Conservation (phyloP, 2,329 filamentous ascomycete species). For the Catunica adiposa region DNA sequence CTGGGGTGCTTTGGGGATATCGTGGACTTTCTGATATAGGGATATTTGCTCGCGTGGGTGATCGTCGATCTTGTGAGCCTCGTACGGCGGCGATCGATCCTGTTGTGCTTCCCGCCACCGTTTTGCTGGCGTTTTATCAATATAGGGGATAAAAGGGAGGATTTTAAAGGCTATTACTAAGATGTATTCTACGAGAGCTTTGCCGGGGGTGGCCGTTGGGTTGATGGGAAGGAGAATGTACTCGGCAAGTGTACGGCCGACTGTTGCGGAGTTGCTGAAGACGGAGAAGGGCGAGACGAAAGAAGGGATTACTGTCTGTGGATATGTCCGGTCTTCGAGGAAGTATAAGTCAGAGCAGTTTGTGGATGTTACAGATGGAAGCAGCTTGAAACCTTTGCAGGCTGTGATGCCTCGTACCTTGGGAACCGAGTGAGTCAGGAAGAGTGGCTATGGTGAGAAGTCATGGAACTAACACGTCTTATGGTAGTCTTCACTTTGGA, state of each 20-base stretch:
- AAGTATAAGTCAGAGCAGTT: conserved; percentile 76
- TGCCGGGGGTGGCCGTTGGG: not conserved
- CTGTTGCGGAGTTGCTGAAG: conserved; percentile 38
- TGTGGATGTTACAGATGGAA: conserved; percentile 74
- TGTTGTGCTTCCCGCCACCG: not conserved
- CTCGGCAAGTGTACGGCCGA: conserved; percentile 6
- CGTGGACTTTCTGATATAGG: not conserved
- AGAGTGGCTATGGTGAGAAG: not conserved
- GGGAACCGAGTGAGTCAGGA: conserved; percentile 50
- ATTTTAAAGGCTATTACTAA: not conserved
- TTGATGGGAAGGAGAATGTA: not conserved
- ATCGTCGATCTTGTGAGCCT: not conserved
- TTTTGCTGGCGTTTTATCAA: not conserved
- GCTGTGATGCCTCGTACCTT: conserved; percentile 58
- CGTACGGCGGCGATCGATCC: not conserved
- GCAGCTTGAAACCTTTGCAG: conserved; percentile 62
- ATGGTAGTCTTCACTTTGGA: conserved; percentile 58
- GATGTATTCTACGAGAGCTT: not conserved
- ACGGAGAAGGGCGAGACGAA: conserved; percentile 29
- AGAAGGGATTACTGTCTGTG: conserved; percentile 41
- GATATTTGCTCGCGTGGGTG: not conserved
- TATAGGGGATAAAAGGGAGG: too few relatives aligned
- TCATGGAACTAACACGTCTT: not conserved
- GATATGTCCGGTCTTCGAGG: conserved; percentile 69
- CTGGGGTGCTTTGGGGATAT: too few relatives aligned